These are phyloP conservation scores for Rhynchospora pubera DNA, from an alignment of 176 grass and related monocot species.

Conservation along the genomic window DNA sequence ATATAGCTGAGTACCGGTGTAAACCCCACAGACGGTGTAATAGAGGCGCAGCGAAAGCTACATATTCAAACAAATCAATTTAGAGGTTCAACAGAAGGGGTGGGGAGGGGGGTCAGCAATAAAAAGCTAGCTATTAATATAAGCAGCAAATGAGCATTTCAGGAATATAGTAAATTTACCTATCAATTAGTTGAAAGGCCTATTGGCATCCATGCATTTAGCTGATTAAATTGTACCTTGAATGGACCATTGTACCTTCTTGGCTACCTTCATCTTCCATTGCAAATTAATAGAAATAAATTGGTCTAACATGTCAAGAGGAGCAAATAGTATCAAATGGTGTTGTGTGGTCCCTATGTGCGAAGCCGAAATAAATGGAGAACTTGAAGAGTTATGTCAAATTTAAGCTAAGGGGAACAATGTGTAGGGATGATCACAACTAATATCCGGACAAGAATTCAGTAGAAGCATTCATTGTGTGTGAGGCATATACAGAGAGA, in stretches of 20 bases:
- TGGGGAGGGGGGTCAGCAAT: background rate
- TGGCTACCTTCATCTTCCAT: conserved; percentile 10
- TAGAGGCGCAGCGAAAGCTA: background rate
- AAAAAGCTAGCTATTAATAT: conserved; percentile 2
- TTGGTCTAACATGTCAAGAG: background rate
- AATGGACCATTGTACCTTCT: conserved; percentile 18
- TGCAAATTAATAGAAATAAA: conserved; percentile 12
- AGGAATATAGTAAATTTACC: background rate
- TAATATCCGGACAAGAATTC: conserved; percentile 25
- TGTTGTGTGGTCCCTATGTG: background rate
- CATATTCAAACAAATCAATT: background rate
- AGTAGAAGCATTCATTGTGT: conserved; percentile 13
- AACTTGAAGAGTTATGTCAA: conserved; percentile 3
- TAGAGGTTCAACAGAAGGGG: background rate
- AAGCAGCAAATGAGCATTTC: background rate
- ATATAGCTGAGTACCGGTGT: background rate
- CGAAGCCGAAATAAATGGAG: conserved; percentile 11
- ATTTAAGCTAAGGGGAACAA: conserved; percentile 17
- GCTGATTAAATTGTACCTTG: conserved; percentile 7
- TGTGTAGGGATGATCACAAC: conserved; percentile 27
- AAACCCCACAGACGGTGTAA: background rate
- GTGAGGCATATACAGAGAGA: background rate
- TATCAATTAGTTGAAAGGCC: background rate
- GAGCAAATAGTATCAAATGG: background rate
- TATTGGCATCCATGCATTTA: background rate